Evolutionary conservation across 352 stramenopile genomes (phyloP), one percentile per base, ranked within the genome.

Genomic region (Thalassiosira mediterranea): DNA sequence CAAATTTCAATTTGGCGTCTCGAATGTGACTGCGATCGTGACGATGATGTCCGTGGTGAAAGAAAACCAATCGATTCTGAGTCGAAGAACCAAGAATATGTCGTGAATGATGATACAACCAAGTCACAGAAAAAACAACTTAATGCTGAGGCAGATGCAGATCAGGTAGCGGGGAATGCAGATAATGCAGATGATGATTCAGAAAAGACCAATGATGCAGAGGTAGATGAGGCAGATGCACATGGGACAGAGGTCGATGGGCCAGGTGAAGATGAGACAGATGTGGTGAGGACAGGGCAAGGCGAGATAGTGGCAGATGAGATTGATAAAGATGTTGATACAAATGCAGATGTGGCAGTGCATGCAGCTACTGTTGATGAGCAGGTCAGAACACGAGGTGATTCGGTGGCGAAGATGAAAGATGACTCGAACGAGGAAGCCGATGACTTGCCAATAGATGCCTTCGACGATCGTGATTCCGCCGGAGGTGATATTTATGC

Each of bases 1-100:
- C 90, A 86, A 54, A 31, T 88, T 4, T 66, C 58, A 10, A 59
- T 89, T n/a, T 89, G 80, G 81, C 82, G 46, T 37, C 25, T 10
- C 17, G 7, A 31, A 2, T 8, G 3, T 34, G 51, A 51, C 15
- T 23, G 25, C 26, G 60, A 60, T 29, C 44, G 15, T 29, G 15
- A 49, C 29, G 23, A 4, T 23, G 17, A 21, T 13, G n/a, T 62
- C 23, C 3, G 15, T 52, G 29, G 19, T 49, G 31, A 51, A 15
- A 8, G n/a, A 3, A 48, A 54, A 63, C 25, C 5, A 40, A 25
- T n/a, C 4, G 21, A 29, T 21, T 2, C 42, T 57, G 54, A 42
- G 2, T 8, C 15, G 28, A 13, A 13, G 34, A 13, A 13, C 7
- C 7, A 42, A 7, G 13, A 13, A 13, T 13, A 13, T 13, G 7